Base-by-base conservation (phyloP, 2,329 filamentous ascomycete genomes). In the Colletotrichum tropicale region DNA sequence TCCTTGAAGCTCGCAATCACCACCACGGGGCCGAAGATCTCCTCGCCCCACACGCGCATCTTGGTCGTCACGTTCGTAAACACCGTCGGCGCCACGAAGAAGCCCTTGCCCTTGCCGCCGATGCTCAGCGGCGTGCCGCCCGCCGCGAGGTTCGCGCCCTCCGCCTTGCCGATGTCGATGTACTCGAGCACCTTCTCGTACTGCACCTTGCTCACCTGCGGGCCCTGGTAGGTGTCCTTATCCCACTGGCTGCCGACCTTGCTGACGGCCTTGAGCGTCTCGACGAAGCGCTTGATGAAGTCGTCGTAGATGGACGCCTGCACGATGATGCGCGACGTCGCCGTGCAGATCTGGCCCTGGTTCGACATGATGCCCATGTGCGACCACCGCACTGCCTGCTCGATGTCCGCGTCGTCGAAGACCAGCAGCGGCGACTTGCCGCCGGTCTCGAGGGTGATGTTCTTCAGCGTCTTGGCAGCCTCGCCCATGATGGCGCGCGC, bases 401-500 rank as follows among this genome's bases (percentile, higher is more conserved):
- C 91, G 34, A 94, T 80, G 76, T 94, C 91, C 7, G 92, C 92
- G 79, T 94, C 93, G 8, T 89, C 86, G 72, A 94, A 94, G 13
- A 94, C 89, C 9, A 94, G 79, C 5, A 93, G 84, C 0, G 92
- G 92, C 5, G 89, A 92, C 83, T 94, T 94, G 74, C 93, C 93
- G 36, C 93, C 93, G 12, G 91, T 92, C 83, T 93, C 92, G 16
- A 93, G 87, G 2, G 91, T 93, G 71, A 93, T 91, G 80, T 92
- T 93, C 85, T 93, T 93, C 80, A 92, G 85, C 77, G 87, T 94
- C 2, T 89, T 84, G 26, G 91, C 88, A 0, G 94, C 94, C 84
- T 91, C 89, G 81, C 94, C 94, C 93, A 96, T 95, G 78, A 96
- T 94, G 69, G 93, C 89, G 73, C 91, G 90, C 13, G 93, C 94